These are phyloP conservation scores for Plasmodium chabaudi DNA, from an alignment of 169 alveolate genomes.

Conservation along the genomic window DNA sequence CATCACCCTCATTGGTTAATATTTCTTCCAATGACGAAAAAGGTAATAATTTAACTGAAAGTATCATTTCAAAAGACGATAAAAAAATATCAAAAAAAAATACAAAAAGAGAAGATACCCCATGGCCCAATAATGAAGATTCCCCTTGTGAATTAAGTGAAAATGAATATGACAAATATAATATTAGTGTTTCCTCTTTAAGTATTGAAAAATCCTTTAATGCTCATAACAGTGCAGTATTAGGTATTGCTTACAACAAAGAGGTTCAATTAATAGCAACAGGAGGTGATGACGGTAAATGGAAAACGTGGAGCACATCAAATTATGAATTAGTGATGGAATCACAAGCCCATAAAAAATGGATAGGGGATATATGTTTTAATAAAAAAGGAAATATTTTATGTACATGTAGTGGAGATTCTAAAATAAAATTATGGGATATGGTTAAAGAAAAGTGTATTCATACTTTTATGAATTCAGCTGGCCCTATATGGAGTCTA, in stretches of 20 bases:
- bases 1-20: slow-evolving; percentile 22
- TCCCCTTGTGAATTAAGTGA: slow-evolving; percentile 42
- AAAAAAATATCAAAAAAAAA: slow-evolving; percentile 48
- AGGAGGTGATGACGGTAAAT: slow-evolving; percentile 75
- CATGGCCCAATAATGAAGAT: slow-evolving; percentile 74
- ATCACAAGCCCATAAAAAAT: slow-evolving; percentile 75
- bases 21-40: slow-evolving; percentile 21
- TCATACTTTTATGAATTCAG: slow-evolving; percentile 68
- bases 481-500: slow-evolving; percentile 75
- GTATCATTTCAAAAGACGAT: slow-evolving; percentile 26
- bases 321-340: slow-evolving; percentile 76
- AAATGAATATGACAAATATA: slow-evolving; percentile 26
- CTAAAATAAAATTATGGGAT: slow-evolving; percentile 76
- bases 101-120: slow-evolving; percentile 63
- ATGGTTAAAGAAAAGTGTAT: slow-evolving; percentile 74
- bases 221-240: slow-evolving; percentile 70
- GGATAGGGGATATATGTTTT: slow-evolving; percentile 76
- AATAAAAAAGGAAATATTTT: slow-evolving; percentile 70
- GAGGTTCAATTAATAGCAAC: slow-evolving; percentile 72
- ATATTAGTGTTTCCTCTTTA: slow-evolving; percentile 59
- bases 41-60: slow-evolving; percentile 22
- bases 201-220: slow-evolving; percentile 64
- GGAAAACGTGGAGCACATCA: slow-evolving; percentile 74
- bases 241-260: slow-evolving; percentile 68
- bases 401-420: slow-evolving; percentile 76